phyloP scores from a whole-genome alignment of 108 stramenopile species.

The Skeletonema menzelii region DNA sequence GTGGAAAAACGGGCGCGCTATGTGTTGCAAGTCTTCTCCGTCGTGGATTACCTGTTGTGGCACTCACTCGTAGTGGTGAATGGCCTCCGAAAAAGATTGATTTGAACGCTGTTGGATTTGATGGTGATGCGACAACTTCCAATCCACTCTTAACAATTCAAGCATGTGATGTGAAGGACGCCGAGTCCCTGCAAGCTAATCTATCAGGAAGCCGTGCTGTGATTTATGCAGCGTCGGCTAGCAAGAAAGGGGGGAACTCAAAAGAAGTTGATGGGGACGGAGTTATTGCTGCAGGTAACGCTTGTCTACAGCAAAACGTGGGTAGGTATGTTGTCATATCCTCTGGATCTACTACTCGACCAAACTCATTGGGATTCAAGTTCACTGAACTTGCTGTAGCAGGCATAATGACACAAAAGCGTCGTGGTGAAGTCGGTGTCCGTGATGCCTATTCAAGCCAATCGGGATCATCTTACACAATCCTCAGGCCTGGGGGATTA shows the following conservation, averaged over 20 bases:
- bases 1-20: slow-evolving; percentile 47
- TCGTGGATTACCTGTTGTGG: slow-evolving; percentile 33
- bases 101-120: slow-evolving; percentile 2
- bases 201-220: slow-evolving; percentile 39
- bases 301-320: slow-evolving; percentile 27
- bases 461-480: slow-evolving; percentile 26
- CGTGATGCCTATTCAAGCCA: slow-evolving; percentile 22
- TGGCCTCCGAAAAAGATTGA: slow-evolving; percentile 30
- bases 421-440: slow-evolving; percentile 33
- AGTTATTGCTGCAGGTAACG: slow-evolving; percentile 42
- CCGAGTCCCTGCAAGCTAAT: slow-evolving; percentile 8
- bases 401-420: slow-evolving; percentile 52
- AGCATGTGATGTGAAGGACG: slow-evolving; percentile 37
- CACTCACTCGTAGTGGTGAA: slow-evolving; percentile 27
- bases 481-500: slow-evolving; percentile 57
- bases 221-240: slow-evolving; percentile 60
- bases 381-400: slow-evolving; percentile 46
- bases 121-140: slow-evolving; percentile 1
- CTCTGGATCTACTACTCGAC: slow-evolving; percentile 43
- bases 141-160: slow-evolving; percentile 15
- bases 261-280: slow-evolving; percentile 38
- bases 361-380: slow-evolving; percentile 46
- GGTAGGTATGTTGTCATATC: slow-evolving; percentile 50
- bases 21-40: slow-evolving; percentile 40
- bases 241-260: slow-evolving; percentile 45